Base-by-base conservation (phyloP, 331 rosid species). In the Malus hybrid region DNA sequence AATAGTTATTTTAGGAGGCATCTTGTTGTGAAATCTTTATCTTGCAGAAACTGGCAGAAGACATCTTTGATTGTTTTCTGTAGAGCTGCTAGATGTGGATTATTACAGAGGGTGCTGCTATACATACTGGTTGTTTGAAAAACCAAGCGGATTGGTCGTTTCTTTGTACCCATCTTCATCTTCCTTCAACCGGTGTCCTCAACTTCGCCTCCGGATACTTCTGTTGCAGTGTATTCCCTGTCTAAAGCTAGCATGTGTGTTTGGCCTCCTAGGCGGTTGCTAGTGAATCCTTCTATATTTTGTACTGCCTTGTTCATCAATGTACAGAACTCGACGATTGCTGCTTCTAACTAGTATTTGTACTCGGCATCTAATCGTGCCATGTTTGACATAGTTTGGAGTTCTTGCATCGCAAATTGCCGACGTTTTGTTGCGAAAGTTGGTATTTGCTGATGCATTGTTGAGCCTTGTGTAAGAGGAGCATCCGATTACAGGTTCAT, bases 261-360 rank as follows among this genome's bases (percentile, higher is more conserved):
- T 34, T 34, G 58, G 60, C 75, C 71, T 71, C 53, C 12, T 64
- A 20, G 74, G 58, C n/a, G 34, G 74, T 44, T 73, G 71, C 75
- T 53, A 57, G 70, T 46, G 33, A 72, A 69, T 72, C 68, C 65
- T 39, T 74, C 33, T 36, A 63, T 77, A 70, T 20, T 75, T 71
- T 86, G 81, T 80, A 67, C 64, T 60, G 46, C 74, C 62, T 75
- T 77, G 81, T 84, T 74, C 70, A 75, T 71, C 74, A 62, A 80
- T 82, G 89, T 86, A 82, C 87, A 80, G 74, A 82, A 55, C 36
- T 71, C 75, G 61, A 63, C 53, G 53, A 79, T 53, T 79, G 78
- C 74, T 26, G 66, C 65, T 66, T 53, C 26, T 71, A 53, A 11
- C 42, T 55, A 6, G 62, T 5, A 70, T 24, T 30, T 18, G 15